These are phyloP conservation scores for Hypomyces perniciosus DNA, from an alignment of 2,329 filamentous ascomycete genomes.

Conservation along the genomic window DNA sequence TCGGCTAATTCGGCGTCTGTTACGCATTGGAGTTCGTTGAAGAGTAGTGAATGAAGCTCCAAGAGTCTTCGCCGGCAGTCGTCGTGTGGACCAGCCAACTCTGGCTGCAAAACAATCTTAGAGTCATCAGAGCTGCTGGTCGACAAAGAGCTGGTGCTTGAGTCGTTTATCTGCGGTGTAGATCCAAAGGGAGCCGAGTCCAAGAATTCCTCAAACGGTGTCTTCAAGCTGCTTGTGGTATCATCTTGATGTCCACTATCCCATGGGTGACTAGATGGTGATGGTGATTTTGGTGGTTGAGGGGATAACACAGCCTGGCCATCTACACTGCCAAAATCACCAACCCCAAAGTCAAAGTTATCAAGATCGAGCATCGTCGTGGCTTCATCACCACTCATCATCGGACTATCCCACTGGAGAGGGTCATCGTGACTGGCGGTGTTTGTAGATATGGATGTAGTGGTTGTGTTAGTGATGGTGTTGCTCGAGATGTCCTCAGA, in stretches of 20 bases:
- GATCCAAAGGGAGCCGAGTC: neutral
- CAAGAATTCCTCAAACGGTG: neutral
- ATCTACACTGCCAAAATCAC: neutral
- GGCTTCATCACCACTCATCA: neutral
- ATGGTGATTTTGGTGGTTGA: neutral
- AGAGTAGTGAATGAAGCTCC: neutral
- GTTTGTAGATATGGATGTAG: neutral
- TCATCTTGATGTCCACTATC: neutral
- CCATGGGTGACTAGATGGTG: neutral
- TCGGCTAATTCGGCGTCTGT: neutral
- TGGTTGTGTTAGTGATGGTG: neutral
- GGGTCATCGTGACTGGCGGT: neutral
- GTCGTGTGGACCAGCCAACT: neutral
- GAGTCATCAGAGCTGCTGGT: neutral
- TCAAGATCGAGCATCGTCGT: neutral
- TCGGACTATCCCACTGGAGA: neutral
- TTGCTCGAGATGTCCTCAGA: neutral
- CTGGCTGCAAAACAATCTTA: neutral
- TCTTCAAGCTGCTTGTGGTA: neutral
- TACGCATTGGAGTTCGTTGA: neutral
- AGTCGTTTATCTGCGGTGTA: neutral
- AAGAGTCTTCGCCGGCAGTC: neutral
- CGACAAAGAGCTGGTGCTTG: neutral
- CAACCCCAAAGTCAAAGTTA: neutral
- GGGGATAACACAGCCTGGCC: neutral